These are phyloP conservation scores for Ceratonia siliqua DNA, from an alignment of 306 rosid species.

Conservation along the genomic window DNA sequence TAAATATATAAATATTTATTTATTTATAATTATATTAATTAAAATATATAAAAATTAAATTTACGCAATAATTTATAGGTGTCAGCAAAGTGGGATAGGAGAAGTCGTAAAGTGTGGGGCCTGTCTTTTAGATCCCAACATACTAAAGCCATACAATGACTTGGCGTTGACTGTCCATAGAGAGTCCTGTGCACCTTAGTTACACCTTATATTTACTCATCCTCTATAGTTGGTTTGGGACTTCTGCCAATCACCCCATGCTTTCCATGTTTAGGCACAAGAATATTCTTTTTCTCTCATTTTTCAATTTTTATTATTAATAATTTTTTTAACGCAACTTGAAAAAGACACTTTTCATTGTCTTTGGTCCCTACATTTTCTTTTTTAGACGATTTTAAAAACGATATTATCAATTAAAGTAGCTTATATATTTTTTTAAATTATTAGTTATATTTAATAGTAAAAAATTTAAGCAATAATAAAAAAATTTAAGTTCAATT, in stretches of 20 bases:
- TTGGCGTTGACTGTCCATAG: not conserved
- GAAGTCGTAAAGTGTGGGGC: constrained; percentile 25
- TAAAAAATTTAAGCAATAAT: too few species aligned
- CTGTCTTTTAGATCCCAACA: constrained; percentile 47
- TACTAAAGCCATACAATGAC: not conserved
- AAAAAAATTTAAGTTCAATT: too few species aligned
- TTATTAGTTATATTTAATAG: too few species aligned
- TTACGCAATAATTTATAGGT: not conserved
- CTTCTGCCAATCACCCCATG: not conserved
- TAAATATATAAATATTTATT: too few species aligned
- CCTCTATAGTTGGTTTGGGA: not conserved
- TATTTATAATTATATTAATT: too few species aligned
- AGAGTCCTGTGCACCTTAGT: constrained; percentile 4
- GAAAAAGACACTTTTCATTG: too few species aligned
- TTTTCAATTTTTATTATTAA: not conserved
- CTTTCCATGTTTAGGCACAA: not conserved
- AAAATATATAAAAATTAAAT: too few species aligned
- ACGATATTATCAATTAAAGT: too few species aligned
- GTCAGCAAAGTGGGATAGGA: not conserved
- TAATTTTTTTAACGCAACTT: too few species aligned
- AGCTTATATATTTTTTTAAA: too few species aligned
- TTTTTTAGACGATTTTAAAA: too few species aligned
- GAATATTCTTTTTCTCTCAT: not conserved
- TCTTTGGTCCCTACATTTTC: too few species aligned
- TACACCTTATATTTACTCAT: not conserved